Evolutionary conservation across 768 basidiomycete genomes (phyloP), one percentile per base, ranked within the genome.

Genomic region (Mycena vulgaris): DNA sequence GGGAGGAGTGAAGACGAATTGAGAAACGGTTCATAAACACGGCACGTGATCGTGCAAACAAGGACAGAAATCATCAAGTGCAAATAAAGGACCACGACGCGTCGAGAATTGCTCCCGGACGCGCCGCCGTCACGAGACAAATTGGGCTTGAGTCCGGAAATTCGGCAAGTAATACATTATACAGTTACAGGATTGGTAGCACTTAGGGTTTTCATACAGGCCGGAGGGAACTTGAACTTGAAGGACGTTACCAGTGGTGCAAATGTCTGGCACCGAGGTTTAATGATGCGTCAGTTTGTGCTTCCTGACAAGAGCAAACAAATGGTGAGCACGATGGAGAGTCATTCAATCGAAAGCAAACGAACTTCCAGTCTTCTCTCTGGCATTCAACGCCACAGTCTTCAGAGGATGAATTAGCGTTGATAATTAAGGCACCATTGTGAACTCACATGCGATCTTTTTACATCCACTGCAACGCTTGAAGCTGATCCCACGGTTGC

Each of bases 341-440:
- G 78, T 69, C 63, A 77, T 71, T 76, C n/a, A n/a, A 81, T 31
- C 17, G 21, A n/a, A n/a, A 48, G 4, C 5, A 0, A 10, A 52
- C 81, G 56, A 57, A 77, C 78, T 72, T 70, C 78, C 78, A 79
- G 66, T 78, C 73, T 17, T 70, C 74, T 35, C 66, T 74, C 62
- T 78, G 78, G 53, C 78, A 79, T 40, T 75, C 71, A 10, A 73
- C 63, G n/a, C 75, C 68, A 60, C 78, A 79, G 59, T 78, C 77
- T 78, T 35, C 27, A 16, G n/a, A 9, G 9, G 9, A 30, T 30
- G 14, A 19, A 51, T 19, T 25, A 42, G 14, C 17, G 14, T 37
- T n/a, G n/a, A 37, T 17, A 2, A 31, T 28, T 48, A 16, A 40
- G 31, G 5, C n/a, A 40, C 30, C 31, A 14, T 33, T 14, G 3